Evolutionary conservation across 73 alveolate species (phyloP).

Genomic region (Paramecium caudatum): DNA sequence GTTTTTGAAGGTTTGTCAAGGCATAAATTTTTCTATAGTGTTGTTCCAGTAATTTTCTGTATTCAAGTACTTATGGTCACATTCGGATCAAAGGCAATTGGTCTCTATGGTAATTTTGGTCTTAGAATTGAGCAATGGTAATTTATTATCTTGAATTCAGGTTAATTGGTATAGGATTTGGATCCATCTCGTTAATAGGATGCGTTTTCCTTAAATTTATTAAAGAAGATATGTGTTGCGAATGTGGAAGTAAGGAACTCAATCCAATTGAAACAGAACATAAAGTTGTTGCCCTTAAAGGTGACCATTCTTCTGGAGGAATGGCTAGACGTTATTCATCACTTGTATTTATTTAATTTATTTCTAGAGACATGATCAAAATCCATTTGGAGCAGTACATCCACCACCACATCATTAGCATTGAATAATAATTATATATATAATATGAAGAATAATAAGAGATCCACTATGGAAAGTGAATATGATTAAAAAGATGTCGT

Average conservation of each 20-base stretch:
- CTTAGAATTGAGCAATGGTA: constrained; percentile 80
- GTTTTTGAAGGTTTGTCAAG: constrained; percentile 84
- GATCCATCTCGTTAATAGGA: constrained; percentile 77
- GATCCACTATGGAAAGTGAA: constrained; percentile 76
- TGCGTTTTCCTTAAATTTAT: constrained; percentile 73
- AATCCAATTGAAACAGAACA: constrained; percentile 63
- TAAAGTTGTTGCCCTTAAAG: neutral
- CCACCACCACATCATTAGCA: constrained; percentile 32
- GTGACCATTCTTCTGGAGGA: constrained; percentile 44
- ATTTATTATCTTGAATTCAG: constrained; percentile 83
- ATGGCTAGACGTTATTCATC: constrained; percentile 67
- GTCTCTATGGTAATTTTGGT: constrained; percentile 70
- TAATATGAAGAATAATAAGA: constrained; percentile 61
- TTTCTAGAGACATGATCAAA: constrained; percentile 8
- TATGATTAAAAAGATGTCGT: constrained; percentile 67
- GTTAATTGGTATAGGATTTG: constrained; percentile 87
- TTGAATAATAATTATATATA: constrained; percentile 29
- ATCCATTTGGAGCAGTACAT: constrained; percentile 55
- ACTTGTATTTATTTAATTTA: neutral
- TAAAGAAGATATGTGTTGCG: constrained; percentile 73
- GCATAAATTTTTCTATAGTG: constrained; percentile 77
- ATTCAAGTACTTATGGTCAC: constrained; percentile 83
- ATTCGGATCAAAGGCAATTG: constrained; percentile 79
- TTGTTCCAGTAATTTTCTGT: constrained; percentile 81
- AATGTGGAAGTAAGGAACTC: constrained; percentile 49